A percentile compares a stretch with the other conserved stretches of the same genome.
Evolutionary conservation across 2,329 filamentous ascomycete genomes (phyloP).

Genomic region (Phyllosticta citriasiana): DNA sequence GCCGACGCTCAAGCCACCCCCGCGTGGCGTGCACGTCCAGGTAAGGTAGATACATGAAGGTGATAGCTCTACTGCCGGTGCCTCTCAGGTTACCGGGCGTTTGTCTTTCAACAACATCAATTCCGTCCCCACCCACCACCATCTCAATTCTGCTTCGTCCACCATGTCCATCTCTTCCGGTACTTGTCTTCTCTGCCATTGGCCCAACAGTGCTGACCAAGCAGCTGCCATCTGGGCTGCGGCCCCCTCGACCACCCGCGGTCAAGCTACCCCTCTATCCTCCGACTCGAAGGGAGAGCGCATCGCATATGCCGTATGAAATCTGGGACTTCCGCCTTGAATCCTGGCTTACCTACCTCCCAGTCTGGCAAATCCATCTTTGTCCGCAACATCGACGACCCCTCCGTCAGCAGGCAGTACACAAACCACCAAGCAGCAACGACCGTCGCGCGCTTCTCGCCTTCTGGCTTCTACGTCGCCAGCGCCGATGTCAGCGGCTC

Average conservation of each 20-base stretch:
- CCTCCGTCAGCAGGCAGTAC: constrained; percentile 77
- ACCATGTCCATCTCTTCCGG: constrained; percentile 8
- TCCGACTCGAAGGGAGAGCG: constrained; percentile 81
- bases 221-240: constrained; percentile 71
- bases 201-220: background rate
- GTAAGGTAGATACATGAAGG: too few species aligned
- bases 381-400: constrained; percentile 86
- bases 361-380: constrained; percentile 96
- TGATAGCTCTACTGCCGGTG: background rate
- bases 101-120: background rate
- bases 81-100: background rate
- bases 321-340: background rate
- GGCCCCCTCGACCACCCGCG: constrained; percentile 70
- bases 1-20: background rate
- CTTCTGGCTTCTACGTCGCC: constrained; percentile 89
- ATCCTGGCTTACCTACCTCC: background rate
- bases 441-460: constrained; percentile 87
- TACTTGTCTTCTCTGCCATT: background rate
- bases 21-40: background rate
- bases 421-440: constrained; percentile 81
- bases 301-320: constrained; percentile 79
- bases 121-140: background rate
- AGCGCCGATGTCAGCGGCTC: constrained; percentile 78
- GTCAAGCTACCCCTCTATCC: constrained; percentile 81
- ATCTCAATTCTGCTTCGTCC: background rate